These are phyloP conservation scores for Metschnikowia koreensis DNA, from an alignment of 805 yeast genomes.

Conservation along the genomic window DNA sequence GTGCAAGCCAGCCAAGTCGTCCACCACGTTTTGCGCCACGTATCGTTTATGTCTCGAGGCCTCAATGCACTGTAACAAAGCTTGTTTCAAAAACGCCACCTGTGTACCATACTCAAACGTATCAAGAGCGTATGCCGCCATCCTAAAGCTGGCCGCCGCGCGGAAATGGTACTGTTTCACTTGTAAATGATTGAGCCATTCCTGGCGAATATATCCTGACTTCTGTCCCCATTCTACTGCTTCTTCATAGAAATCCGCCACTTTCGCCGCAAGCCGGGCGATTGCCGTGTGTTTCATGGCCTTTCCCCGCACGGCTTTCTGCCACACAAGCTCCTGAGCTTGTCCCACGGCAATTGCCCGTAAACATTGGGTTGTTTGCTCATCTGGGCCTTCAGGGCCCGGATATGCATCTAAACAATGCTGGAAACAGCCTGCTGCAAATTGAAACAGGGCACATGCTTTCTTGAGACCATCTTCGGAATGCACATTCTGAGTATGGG, in stretches of 20 bases:
- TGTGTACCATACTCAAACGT: conserved; percentile 66
- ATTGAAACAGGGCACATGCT: conserved; percentile 64
- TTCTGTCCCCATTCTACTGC: conserved; percentile 41
- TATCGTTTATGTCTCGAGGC: conserved; percentile 42
- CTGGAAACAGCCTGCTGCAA: conserved; percentile 67
- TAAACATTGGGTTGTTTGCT: conserved; percentile 50
- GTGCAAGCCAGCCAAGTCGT: conserved; percentile 52
- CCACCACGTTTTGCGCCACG: conserved; percentile 43
- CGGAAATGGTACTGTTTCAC: conserved; percentile 64
- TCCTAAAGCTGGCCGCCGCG: conserved; percentile 69
- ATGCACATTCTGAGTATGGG: conserved; percentile 42
- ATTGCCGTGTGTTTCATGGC: conserved; percentile 57
- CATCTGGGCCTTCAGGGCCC: conserved; percentile 46
- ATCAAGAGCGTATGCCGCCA: conserved; percentile 49
- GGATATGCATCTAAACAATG: conserved; percentile 21
- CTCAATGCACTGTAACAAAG: conserved; percentile 35
- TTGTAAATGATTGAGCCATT: conserved; percentile 62
- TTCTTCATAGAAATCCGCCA: conserved; percentile 51
- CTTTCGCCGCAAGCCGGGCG: conserved; percentile 64
- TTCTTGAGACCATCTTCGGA: conserved; percentile 56
- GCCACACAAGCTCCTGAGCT: conserved; percentile 87
- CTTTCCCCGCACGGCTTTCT: conserved; percentile 51
- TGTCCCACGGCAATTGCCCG: conserved; percentile 65
- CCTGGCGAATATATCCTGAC: conserved; percentile 49
- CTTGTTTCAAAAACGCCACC: conserved; percentile 53